Base-by-base conservation (phyloP, 2,329 filamentous ascomycete species). In the Exophiala spinifera region DNA sequence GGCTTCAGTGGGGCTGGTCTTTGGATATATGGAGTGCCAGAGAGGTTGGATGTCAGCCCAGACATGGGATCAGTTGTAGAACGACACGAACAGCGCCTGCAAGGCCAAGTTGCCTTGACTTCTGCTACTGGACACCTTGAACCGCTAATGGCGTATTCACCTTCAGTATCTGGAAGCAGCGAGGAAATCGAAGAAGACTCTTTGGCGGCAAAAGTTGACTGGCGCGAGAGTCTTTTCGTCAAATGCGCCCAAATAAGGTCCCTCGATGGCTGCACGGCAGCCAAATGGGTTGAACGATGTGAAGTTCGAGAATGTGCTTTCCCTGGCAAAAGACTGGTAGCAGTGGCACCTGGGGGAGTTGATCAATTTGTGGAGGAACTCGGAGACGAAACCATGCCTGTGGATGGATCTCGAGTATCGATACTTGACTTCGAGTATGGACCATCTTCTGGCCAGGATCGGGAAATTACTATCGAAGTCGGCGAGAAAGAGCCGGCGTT, bases 21-120 rank as follows among this genome's bases (percentile, higher is more conserved):
- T 4, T 92, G 88, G 87, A 70, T 92, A 2, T 92, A 92, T 68
- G 88, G 88, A 21, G 74, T 92, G 23, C 88, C 89, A 1, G 83
- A 87, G 64, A 83, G 88, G 62, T 72, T 91, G 17, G 86, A 88
- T 65, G 79, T 84, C 19, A 65, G 68, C 43, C 65, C 67, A 5
- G 63, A 65, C 39, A 64, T 65, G 63, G 59, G 63, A 34, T 57
- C 61, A 14, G 62, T 65, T 4, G 53, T 65, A 1, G 63, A 64
- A 53, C 51, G 57, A 40, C 53, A 64, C 40, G 63, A 65, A 48
- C 49, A 61, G 31, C 50, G 61, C 5, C 20, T 61, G 20, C 57
- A 56, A 40, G 49, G 49, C 2, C 33, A 53, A n/a, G 37, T 57
- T 11, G 42, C 56, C 19, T 44, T 64, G 2, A 63, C 62, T 19